phyloP scores from a whole-genome alignment of 352 stramenopile species.

The Globisporangium middletonii region DNA sequence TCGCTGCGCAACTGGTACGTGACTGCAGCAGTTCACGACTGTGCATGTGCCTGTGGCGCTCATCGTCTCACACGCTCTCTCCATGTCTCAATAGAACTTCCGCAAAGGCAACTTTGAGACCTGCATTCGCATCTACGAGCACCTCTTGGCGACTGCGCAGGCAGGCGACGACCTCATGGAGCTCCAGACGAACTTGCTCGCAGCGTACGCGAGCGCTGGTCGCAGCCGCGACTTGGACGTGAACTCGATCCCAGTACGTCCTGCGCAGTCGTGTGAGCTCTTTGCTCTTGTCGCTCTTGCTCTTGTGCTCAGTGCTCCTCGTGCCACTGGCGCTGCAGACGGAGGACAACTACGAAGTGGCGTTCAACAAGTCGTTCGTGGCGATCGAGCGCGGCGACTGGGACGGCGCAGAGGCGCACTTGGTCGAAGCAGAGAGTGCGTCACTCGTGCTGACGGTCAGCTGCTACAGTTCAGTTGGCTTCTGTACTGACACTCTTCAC shows the following conservation, averaged over 20 bases:
- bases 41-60: background rate
- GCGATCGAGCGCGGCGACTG: conserved; percentile 60
- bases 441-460: background rate
- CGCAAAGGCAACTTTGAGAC: conserved; percentile 56
- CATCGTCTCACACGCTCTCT: conserved; percentile 3
- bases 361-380: conserved; percentile 85
- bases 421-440: conserved; percentile 61
- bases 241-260: conserved; percentile 40
- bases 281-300: background rate
- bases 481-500: background rate
- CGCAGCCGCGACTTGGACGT: conserved; percentile 47
- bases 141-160: conserved; percentile 37
- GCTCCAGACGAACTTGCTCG: conserved; percentile 72
- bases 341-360: conserved; percentile 72
- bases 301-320: background rate
- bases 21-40: background rate
- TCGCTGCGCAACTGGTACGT: conserved; percentile 61
- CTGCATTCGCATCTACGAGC: conserved; percentile 74
- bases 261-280: background rate
- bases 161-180: conserved; percentile 68
- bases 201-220: conserved; percentile 60
- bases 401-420: conserved; percentile 31
- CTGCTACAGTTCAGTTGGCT: background rate
- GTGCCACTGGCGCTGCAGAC: conserved; percentile 19
- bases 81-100: conserved; percentile 37